phyloP scores from a whole-genome alignment of 1,284 basidiomycete species.

The Sphaerobolus stellatus region DNA sequence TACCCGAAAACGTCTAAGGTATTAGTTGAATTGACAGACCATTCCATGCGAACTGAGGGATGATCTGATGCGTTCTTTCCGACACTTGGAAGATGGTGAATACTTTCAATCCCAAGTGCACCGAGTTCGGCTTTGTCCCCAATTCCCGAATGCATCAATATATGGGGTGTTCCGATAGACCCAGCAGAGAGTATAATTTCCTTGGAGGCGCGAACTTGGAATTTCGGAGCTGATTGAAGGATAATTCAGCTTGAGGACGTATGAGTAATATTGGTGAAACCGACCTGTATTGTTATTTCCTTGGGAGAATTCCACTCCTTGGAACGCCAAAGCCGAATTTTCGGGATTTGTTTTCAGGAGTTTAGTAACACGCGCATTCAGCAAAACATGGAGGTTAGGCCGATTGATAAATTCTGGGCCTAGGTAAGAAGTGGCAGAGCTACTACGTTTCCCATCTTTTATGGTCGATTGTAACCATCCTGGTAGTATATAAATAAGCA shows the following conservation, averaged over 20 bases:
- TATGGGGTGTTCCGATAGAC: conserved; percentile 34
- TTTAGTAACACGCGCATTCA: conserved; percentile 40
- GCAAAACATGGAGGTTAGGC: conserved; percentile 42
- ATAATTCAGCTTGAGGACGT: neutral
- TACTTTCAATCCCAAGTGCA: conserved; percentile 23
- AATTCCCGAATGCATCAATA: conserved; percentile 38
- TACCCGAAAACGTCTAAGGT: conserved; percentile 23
- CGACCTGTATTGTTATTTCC: neutral
- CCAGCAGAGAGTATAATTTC: conserved; percentile 29
- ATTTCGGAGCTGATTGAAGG: neutral
- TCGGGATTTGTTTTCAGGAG: neutral
- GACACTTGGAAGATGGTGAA: conserved; percentile 29
- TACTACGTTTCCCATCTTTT: conserved; percentile 15
- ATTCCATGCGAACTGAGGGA: conserved; percentile 15
- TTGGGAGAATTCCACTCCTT: neutral
- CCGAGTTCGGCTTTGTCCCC: conserved; percentile 28
- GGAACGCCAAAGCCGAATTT: too few species aligned
- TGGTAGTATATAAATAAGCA: neutral
- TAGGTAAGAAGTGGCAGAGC: conserved; percentile 23
- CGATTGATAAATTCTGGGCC: conserved; percentile 22
- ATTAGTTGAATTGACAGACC: conserved; percentile 20
- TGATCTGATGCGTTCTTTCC: conserved; percentile 43
- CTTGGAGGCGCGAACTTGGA: neutral
- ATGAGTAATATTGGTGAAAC: neutral
- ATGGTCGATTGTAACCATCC: conserved; percentile 18